Evolutionary conservation across 306 rosid species (phyloP).

Genomic region (Myrica gale): DNA sequence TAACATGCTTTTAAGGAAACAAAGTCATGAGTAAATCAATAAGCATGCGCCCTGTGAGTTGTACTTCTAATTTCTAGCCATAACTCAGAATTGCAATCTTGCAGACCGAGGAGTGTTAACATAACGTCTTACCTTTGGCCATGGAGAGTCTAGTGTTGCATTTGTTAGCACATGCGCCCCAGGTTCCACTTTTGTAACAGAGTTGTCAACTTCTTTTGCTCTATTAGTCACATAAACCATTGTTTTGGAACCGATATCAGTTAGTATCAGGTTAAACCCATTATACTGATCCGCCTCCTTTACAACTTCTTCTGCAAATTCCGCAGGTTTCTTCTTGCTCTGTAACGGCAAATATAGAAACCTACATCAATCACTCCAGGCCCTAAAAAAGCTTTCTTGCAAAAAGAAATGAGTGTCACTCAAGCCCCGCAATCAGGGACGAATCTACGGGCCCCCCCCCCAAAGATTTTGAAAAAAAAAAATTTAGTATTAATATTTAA

Average conservation of each 20-base stretch:
- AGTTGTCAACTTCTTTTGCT: slow-evolving; percentile 33
- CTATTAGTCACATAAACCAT: slow-evolving; percentile 81
- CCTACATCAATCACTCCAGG: background rate
- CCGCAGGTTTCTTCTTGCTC: slow-evolving; percentile 61
- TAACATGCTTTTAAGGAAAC: background rate
- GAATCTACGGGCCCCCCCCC: too few species aligned
- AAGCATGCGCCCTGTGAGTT: background rate
- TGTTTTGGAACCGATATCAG: slow-evolving; percentile 52
- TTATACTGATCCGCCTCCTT: slow-evolving; percentile 62
- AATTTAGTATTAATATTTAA: too few species aligned
- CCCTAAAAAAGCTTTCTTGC: background rate
- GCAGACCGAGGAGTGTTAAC: background rate
- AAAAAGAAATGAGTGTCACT: background rate
- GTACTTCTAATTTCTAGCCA: background rate
- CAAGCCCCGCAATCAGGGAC: background rate
- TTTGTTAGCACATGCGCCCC: slow-evolving; percentile 87
- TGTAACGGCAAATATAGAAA: slow-evolving; percentile 25
- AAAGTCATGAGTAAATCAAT: background rate
- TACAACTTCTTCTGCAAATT: slow-evolving; percentile 56
- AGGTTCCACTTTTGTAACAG: slow-evolving; percentile 49
- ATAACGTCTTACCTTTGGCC: slow-evolving; percentile 70
- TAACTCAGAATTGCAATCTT: background rate
- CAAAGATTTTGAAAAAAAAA: too few species aligned
- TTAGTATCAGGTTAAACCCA: slow-evolving; percentile 71
- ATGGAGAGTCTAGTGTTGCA: slow-evolving; percentile 65